Evolutionary conservation across 768 basidiomycete species (phyloP).

Genomic region (Podaxis pistillaris): DNA sequence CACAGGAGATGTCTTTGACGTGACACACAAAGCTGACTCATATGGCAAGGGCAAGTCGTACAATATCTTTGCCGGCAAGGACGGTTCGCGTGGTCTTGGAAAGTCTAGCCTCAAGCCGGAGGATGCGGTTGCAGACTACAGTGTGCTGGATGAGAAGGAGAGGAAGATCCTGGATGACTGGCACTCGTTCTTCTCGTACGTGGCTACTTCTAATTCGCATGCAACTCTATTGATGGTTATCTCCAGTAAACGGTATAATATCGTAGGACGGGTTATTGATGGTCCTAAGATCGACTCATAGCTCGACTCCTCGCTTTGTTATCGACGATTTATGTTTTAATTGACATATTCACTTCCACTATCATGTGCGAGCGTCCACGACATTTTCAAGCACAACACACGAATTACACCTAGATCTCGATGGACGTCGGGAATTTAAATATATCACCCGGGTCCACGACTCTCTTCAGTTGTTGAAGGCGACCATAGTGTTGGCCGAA

Average conservation of each 20-base stretch:
- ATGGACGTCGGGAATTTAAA: constrained; percentile 13
- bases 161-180: constrained; percentile 84
- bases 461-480: constrained; percentile 13
- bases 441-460: constrained; percentile 10
- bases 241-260: constrained; percentile 78
- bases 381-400: background rate
- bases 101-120: constrained; percentile 84
- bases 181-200: constrained; percentile 84
- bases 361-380: background rate
- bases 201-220: constrained; percentile 20
- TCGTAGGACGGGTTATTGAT: constrained; percentile 75
- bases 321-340: background rate
- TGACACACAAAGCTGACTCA: constrained; percentile 78
- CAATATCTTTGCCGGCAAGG: constrained; percentile 89
- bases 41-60: constrained; percentile 84
- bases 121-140: constrained; percentile 89
- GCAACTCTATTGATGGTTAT: background rate
- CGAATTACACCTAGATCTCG: background rate
- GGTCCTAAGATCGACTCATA: constrained; percentile 12
- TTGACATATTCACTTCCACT: background rate
- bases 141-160: constrained; percentile 66
- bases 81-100: constrained; percentile 86
- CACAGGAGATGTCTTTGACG: constrained; percentile 87
- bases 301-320: background rate
- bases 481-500: constrained; percentile 9